Evolutionary conservation across 2,329 filamentous ascomycete species (phyloP).

Genomic region (Thermothelomyces thermophilus): DNA sequence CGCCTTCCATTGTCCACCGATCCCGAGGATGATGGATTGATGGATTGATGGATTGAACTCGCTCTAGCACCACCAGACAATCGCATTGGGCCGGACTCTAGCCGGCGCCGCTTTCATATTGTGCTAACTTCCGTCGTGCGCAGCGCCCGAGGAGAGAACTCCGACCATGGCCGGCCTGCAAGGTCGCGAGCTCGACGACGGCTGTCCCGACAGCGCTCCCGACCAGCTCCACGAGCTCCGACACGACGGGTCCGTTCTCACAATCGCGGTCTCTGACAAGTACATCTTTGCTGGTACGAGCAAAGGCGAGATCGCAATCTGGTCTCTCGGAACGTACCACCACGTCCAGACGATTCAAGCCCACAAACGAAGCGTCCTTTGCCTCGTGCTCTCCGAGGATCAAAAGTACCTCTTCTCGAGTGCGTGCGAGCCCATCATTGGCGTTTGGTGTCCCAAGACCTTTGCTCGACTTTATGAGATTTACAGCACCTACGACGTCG

Average conservation of each 20-base stretch:
- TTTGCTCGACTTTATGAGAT: constrained; percentile 79
- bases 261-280: constrained; percentile 71
- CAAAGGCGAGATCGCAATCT: constrained; percentile 86
- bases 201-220: constrained; percentile 38
- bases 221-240: constrained; percentile 66
- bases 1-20: too few species aligned
- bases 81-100: background rate
- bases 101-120: background rate
- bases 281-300: constrained; percentile 90
- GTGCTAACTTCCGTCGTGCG: background rate
- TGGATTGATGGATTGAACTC: background rate
- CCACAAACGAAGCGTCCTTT: constrained; percentile 86
- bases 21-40: background rate
- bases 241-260: constrained; percentile 73
- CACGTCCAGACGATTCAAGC: constrained; percentile 72
- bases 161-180: constrained; percentile 17
- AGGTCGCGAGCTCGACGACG: constrained; percentile 23
- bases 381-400: constrained; percentile 65
- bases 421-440: constrained; percentile 87
- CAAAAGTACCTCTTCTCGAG: constrained; percentile 78
- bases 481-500: constrained; percentile 88
- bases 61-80: background rate
- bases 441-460: constrained; percentile 78
- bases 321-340: constrained; percentile 84
- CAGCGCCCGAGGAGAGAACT: constrained; percentile 1